phyloP scores from a whole-genome alignment of 169 alveolate species.

The Plasmodium coatneyi region DNA sequence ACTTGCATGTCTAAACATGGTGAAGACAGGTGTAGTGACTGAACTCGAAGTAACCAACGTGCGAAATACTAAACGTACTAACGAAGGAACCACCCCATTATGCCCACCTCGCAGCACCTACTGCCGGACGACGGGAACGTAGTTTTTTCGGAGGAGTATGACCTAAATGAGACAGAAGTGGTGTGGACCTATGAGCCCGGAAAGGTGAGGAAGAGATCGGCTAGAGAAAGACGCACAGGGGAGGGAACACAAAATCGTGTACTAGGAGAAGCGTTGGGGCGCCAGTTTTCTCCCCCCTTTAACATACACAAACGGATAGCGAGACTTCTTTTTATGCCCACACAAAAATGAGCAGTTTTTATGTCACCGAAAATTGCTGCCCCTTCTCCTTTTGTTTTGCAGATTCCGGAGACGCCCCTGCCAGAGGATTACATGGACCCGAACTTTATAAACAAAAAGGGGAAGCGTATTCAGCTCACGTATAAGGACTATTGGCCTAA shows the following conservation, averaged over 20 bases:
- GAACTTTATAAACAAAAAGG: constrained; percentile 86
- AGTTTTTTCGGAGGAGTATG: constrained; percentile 84
- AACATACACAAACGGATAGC: neutral
- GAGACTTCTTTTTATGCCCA: neutral
- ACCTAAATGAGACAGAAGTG: constrained; percentile 83
- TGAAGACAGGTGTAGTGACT: neutral
- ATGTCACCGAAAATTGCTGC: neutral
- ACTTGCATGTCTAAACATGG: neutral
- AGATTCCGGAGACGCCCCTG: constrained; percentile 88
- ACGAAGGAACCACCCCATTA: neutral
- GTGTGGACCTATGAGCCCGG: constrained; percentile 89
- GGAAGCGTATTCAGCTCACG: constrained; percentile 84
- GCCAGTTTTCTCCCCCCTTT: neutral
- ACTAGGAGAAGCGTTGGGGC: neutral
- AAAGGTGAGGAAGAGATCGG: constrained; percentile 64
- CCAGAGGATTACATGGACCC: constrained; percentile 89
- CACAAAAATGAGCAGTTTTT: neutral
- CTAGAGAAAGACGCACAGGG: neutral
- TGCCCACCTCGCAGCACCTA: constrained; percentile 59
- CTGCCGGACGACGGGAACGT: constrained; percentile 87
- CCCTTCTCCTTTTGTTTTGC: constrained; percentile 2
- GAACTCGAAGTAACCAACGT: neutral
- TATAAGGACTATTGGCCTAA: constrained; percentile 87
- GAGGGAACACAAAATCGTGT: neutral
- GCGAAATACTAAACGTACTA: neutral